A percentile compares a stretch with the other conserved stretches of the same genome.
Evolutionary conservation across 768 basidiomycete genomes (phyloP).

Genomic region (Steccherinum ochraceum): DNA sequence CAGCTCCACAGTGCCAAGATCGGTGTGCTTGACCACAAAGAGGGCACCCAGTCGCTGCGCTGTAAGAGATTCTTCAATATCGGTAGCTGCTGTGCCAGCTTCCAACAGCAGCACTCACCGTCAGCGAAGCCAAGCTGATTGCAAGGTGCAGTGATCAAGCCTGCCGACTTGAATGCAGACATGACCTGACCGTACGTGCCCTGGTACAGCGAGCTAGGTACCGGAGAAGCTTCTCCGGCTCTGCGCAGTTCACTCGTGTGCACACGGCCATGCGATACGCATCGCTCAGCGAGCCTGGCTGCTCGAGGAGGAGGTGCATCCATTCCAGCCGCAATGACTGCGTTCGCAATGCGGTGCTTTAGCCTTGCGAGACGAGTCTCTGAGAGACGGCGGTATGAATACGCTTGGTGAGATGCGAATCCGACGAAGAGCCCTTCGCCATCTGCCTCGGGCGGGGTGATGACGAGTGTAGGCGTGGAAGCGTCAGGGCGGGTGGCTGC

Average conservation of each 20-base stretch:
- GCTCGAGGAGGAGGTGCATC: slow-evolving; percentile 22
- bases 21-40: slow-evolving; percentile 29
- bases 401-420: slow-evolving; percentile 17
- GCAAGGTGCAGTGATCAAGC: slow-evolving; percentile 29
- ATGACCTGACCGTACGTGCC: slow-evolving; percentile 39
- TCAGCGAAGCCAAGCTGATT: slow-evolving; percentile 22
- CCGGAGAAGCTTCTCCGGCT: slow-evolving; percentile 2
- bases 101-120: slow-evolving; percentile 20
- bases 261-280: slow-evolving; percentile 13
- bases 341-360: slow-evolving; percentile 30
- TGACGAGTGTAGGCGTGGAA: slow-evolving; percentile 1
- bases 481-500: background rate
- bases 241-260: slow-evolving; percentile 7
- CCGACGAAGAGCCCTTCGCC: slow-evolving; percentile 2
- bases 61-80: slow-evolving; percentile 10
- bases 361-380: slow-evolving; percentile 18
- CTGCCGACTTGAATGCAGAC: slow-evolving; percentile 31
- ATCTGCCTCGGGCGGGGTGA: slow-evolving; percentile 2
- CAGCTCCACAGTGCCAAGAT: slow-evolving; percentile 27
- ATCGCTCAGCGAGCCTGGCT: slow-evolving; percentile 7
- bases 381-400: slow-evolving; percentile 16
- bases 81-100: background rate
- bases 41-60: slow-evolving; percentile 35
- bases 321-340: slow-evolving; percentile 36
- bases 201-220: slow-evolving; percentile 29